Percentiles rank a stretch among this genome's conserved stretches.
These are phyloP conservation scores for Ophiostoma montium DNA, from an alignment of 2,329 filamentous ascomycete species.

Conservation along the genomic window DNA sequence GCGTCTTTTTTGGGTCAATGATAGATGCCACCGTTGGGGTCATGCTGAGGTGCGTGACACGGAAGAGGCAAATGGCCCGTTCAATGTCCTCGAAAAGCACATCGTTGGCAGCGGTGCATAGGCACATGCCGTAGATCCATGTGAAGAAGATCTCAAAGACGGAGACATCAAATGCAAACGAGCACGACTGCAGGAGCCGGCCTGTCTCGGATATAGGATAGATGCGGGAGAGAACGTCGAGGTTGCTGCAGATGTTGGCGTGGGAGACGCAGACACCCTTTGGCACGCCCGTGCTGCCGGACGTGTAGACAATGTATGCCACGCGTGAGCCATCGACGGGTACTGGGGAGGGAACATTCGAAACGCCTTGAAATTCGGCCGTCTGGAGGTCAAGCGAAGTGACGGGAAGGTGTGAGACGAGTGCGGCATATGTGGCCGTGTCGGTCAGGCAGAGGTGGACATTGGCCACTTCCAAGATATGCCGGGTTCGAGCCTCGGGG, in stretches of 20 bases:
- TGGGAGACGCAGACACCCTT: conserved; percentile 85
- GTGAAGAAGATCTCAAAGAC: conserved; percentile 92
- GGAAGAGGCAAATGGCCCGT: conserved; percentile 52
- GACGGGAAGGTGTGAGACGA: neutral
- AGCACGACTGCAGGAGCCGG: conserved; percentile 72
- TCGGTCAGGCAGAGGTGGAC: conserved; percentile 50
- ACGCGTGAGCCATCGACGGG: conserved; percentile 28
- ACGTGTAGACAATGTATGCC: conserved; percentile 79
- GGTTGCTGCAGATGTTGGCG: conserved; percentile 79
- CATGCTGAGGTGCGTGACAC: conserved; percentile 81
- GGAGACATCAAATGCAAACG: conserved; percentile 87
- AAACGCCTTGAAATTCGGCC: conserved; percentile 11
- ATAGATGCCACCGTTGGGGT: conserved; percentile 76
- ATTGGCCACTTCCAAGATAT: conserved; percentile 61
- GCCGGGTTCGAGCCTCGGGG: conserved; percentile 57
- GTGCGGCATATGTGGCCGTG: conserved; percentile 4
- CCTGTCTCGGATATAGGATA: conserved; percentile 53
- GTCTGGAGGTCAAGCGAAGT: conserved; percentile 22
- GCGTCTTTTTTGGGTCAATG: conserved; percentile 65
- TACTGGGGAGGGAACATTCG: conserved; percentile 22
- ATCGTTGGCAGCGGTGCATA: conserved; percentile 71
- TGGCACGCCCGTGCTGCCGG: conserved; percentile 71
- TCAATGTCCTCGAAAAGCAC: conserved; percentile 73
- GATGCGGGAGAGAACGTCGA: conserved; percentile 72
- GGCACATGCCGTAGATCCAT: conserved; percentile 78